phyloP scores from a whole-genome alignment of 2,329 filamentous ascomycete species.

The Drechslerella dactyloides region DNA sequence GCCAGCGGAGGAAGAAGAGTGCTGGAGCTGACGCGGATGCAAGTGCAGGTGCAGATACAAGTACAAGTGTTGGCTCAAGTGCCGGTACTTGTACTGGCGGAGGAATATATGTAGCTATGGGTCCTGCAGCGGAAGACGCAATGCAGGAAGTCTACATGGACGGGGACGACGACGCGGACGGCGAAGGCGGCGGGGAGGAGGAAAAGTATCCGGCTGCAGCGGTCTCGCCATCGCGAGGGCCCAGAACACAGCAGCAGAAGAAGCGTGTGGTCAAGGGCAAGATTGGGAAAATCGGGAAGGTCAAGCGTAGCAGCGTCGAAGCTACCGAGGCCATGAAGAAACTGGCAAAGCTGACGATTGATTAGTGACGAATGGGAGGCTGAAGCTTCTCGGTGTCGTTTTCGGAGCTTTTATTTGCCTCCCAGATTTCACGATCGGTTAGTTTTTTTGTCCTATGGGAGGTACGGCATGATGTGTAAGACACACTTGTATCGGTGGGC shows the following conservation, averaged over 20 bases:
- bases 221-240: slow-evolving; percentile 20
- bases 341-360: slow-evolving; percentile 31
- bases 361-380: slow-evolving; percentile 12
- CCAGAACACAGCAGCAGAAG: slow-evolving; percentile 21
- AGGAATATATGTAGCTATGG: slow-evolving; percentile 2
- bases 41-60: not conserved
- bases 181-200: slow-evolving; percentile 2
- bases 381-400: slow-evolving; percentile 11
- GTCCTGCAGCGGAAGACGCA: not conserved
- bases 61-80: too few species aligned
- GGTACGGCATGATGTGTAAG: not conserved
- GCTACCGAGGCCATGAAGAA: slow-evolving; percentile 40
- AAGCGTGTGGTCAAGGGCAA: slow-evolving; percentile 41
- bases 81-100: not conserved
- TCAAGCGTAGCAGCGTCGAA: slow-evolving; percentile 35
- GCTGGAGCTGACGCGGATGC: not conserved
- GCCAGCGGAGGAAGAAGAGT: slow-evolving; percentile 7
- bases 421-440: not conserved
- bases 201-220: not conserved
- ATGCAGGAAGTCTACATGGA: slow-evolving; percentile 8
- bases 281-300: slow-evolving; percentile 47
- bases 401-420: slow-evolving; percentile 9
- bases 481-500: not conserved
- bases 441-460: slow-evolving; percentile 3
- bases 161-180: slow-evolving; percentile 10